These are phyloP conservation scores for Cucurbita moschata DNA, from an alignment of 306 rosid species.

Conservation along the genomic window DNA sequence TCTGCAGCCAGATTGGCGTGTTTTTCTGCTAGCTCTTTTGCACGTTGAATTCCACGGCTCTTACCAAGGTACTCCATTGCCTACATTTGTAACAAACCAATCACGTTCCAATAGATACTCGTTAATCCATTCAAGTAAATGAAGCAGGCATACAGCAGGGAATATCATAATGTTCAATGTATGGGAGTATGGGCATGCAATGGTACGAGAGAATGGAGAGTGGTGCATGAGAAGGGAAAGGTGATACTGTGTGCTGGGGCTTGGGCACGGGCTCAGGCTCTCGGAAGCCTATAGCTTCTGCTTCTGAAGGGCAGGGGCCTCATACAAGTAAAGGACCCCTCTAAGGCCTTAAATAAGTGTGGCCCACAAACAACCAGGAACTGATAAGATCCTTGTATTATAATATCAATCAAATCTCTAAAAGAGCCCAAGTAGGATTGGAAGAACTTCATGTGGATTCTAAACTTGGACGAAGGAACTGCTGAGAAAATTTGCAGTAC, in stretches of 20 bases:
- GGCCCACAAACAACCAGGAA: background rate
- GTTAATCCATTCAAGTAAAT: background rate
- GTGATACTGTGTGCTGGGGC: background rate
- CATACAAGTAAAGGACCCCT: background rate
- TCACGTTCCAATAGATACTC: background rate
- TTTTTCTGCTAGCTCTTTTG: constrained; percentile 66
- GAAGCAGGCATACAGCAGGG: background rate
- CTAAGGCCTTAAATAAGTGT: background rate
- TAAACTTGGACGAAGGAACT: background rate
- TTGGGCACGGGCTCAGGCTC: background rate
- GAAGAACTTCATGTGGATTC: background rate
- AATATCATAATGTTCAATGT: background rate
- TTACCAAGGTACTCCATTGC: constrained; percentile 79
- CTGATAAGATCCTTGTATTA: background rate
- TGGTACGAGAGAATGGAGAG: no score
- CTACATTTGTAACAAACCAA: constrained; percentile 18
- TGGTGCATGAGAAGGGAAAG: background rate
- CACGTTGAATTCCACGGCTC: constrained; percentile 71
- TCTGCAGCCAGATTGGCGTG: constrained; percentile 82
- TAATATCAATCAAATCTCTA: background rate
- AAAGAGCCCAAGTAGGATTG: background rate
- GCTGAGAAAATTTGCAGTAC: background rate
- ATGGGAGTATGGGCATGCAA: background rate
- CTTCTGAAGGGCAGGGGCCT: background rate
- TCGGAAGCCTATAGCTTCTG: background rate